Evolutionary conservation across 257 asterid genomes (phyloP).

Genomic region (Jasminum sambac): DNA sequence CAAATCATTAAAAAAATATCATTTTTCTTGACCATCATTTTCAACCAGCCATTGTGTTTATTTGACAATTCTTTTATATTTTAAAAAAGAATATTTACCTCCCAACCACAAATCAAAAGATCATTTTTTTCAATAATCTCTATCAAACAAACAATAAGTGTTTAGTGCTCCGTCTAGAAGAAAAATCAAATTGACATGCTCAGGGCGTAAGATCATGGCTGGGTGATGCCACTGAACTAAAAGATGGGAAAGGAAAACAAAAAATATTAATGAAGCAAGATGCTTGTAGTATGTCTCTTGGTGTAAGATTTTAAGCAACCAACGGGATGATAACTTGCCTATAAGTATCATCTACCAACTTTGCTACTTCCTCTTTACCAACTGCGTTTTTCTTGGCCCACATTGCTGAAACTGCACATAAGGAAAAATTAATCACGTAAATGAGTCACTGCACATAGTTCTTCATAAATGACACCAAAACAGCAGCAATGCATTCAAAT

Average conservation of each 20-base stretch:
- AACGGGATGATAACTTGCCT: slow-evolving; percentile 45
- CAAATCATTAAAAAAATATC: too few relatives aligned
- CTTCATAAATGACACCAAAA: too few relatives aligned
- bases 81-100: too few relatives aligned
- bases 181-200: neutral
- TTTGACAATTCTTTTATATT: too few relatives aligned
- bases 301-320: neutral
- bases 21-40: too few relatives aligned
- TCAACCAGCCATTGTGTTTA: too few relatives aligned
- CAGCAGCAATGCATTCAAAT: too few relatives aligned
- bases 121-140: too few relatives aligned
- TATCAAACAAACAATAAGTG: neutral
- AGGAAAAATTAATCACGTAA: neutral
- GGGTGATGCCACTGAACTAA: neutral
- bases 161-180: neutral
- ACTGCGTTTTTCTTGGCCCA: slow-evolving; percentile 75
- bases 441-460: neutral
- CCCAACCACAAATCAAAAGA: too few relatives aligned
- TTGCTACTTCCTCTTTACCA: slow-evolving; percentile 77
- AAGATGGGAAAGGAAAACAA: neutral
- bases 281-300: neutral
- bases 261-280: neutral
- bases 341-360: slow-evolving; percentile 85
- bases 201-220: neutral
- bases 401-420: slow-evolving; percentile 61